These are phyloP conservation scores for Herpomyces periplanetae DNA, from an alignment of 2,329 filamentous ascomycete genomes.

Conservation along the genomic window DNA sequence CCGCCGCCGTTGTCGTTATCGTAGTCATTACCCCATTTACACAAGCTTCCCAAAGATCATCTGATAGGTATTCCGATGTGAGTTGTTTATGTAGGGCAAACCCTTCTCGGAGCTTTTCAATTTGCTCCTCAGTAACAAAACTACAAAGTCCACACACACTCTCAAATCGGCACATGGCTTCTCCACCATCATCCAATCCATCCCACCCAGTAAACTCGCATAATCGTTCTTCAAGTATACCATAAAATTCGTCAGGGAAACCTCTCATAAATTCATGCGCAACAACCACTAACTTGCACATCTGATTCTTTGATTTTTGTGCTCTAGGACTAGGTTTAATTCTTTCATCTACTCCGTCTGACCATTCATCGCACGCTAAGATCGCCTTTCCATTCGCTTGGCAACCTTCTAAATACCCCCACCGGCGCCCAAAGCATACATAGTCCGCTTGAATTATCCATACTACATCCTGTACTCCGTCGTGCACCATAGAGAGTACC, in stretches of 20 bases:
- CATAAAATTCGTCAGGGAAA: no score
- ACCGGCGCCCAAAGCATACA: conserved; percentile 35
- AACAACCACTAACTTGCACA: no score
- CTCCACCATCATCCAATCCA: no score
- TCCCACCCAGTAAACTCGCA: no score
- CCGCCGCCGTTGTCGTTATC: no score
- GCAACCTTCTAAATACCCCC: conserved; percentile 33
- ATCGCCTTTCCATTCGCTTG: conserved; percentile 19
- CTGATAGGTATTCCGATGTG: not conserved
- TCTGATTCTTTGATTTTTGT: no score
- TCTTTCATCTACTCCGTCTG: conserved; percentile 15
- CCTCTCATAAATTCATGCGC: no score
- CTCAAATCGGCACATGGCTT: no score
- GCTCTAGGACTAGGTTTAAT: conserved; percentile 20
- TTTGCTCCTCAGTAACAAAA: no score
- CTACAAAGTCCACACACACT: no score
- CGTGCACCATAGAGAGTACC: conserved; percentile 33
- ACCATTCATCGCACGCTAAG: conserved; percentile 9
- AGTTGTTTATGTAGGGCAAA: not conserved
- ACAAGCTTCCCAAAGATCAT: not conserved
- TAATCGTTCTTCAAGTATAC: no score
- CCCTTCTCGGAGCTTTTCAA: not conserved
- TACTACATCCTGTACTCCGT: conserved; percentile 24
- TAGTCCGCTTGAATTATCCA: conserved; percentile 60
- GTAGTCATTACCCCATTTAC: not conserved